A percentile compares a stretch with the other conserved stretches of the same genome.
Conservation (phyloP, 2,329 filamentous ascomycete genomes). For the Podosphaera xanthii region DNA sequence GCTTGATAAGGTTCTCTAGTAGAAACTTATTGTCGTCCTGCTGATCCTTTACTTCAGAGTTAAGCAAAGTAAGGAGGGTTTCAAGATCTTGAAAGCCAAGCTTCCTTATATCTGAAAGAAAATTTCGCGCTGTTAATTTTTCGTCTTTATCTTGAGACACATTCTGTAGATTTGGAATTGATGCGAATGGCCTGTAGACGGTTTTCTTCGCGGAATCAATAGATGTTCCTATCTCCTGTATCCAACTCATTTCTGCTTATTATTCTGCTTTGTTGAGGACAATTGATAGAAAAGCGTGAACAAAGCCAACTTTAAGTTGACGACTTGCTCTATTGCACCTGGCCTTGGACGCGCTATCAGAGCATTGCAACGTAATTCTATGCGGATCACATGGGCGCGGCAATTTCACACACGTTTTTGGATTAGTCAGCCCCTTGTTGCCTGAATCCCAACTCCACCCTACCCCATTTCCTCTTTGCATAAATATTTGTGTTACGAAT, state of each 20-base stretch:
- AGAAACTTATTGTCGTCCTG: constrained; percentile 57
- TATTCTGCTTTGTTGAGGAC: background rate
- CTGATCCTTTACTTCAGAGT: constrained; percentile 37
- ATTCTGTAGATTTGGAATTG: constrained; percentile 19
- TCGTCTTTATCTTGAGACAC: constrained; percentile 13
- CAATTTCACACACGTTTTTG: too few relatives aligned
- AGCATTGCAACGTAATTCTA: too few relatives aligned
- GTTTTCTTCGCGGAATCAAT: constrained; percentile 19
- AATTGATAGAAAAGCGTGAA: too few relatives aligned
- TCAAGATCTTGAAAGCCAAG: constrained; percentile 26
- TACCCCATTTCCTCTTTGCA: too few relatives aligned
- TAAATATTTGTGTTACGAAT: too few relatives aligned
- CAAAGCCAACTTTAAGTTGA: too few relatives aligned
- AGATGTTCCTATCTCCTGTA: constrained; percentile 16
- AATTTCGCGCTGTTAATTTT: constrained; percentile 14
- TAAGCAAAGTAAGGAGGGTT: constrained; percentile 37
- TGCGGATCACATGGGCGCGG: too few relatives aligned
- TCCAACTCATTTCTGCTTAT: constrained; percentile 3
- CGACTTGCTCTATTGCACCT: too few relatives aligned
- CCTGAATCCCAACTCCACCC: too few relatives aligned
- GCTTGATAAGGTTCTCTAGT: constrained; percentile 44
- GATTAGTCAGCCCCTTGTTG: too few relatives aligned
- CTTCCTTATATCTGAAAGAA: constrained; percentile 22
- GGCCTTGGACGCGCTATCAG: too few relatives aligned
- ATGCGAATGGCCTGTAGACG: constrained; percentile 20